These are phyloP conservation scores for Byssochlamys sp. DNA, from an alignment of 2,329 filamentous ascomycete species.

Conservation along the genomic window DNA sequence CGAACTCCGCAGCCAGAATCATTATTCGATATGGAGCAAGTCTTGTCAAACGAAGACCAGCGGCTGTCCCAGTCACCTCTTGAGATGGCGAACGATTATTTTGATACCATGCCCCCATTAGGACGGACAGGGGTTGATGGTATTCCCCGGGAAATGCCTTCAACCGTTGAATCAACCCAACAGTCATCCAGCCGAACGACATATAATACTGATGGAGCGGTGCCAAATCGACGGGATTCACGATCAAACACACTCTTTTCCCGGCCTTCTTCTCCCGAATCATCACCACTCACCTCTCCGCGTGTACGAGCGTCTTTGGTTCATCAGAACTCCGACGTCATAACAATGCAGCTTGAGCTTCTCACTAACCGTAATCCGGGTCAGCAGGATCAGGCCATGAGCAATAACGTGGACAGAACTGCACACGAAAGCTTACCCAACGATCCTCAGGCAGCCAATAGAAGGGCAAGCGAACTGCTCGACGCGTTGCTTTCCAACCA, in stretches of 20 bases:
- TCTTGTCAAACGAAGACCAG: constrained; percentile 24
- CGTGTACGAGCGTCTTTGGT: constrained; percentile 34
- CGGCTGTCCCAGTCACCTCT: constrained; percentile 31
- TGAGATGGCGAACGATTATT: constrained; percentile 25
- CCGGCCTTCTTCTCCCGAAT: constrained; percentile 29
- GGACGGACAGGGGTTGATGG: constrained; percentile 11
- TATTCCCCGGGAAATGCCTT: constrained; percentile 9
- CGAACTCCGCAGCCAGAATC: constrained; percentile 10
- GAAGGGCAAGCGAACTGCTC: constrained; percentile 21
- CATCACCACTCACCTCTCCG: constrained; percentile 33
- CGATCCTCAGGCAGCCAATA: constrained; percentile 20
- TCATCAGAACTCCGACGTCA: constrained; percentile 34
- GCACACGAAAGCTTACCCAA: constrained; percentile 8
- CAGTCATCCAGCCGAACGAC: constrained; percentile 6
- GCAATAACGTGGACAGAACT: constrained; percentile 7
- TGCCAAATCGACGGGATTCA: constrained; percentile 18
- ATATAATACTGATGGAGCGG: constrained; percentile 4
- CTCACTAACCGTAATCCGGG: constrained; percentile 22
- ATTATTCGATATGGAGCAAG: constrained; percentile 11
- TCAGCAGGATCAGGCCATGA: constrained; percentile 5
- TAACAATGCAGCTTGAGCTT: constrained; percentile 37
- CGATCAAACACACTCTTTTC: constrained; percentile 34
- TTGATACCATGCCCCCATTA: constrained; percentile 18
- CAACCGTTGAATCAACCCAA: constrained; percentile 6
- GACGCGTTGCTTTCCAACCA: constrained; percentile 25